A percentile compares a stretch with the other conserved stretches of the same genome.
Evolutionary conservation across 2,329 filamentous ascomycete species (phyloP).

Genomic region (Colletotrichum destructivum): DNA sequence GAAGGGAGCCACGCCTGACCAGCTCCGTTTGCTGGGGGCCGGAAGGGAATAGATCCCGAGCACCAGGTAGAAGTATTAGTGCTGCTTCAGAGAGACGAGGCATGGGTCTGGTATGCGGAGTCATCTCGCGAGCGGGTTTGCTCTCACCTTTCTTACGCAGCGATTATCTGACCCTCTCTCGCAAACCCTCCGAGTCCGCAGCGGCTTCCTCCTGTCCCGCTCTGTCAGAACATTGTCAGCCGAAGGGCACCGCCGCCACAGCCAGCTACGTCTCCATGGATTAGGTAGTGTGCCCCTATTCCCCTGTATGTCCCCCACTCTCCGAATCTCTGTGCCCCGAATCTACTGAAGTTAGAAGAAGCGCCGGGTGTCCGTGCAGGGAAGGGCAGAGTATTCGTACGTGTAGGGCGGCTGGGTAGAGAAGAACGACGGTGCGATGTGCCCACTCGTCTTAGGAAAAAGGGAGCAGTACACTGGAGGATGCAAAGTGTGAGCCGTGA

Average conservation of each 20-base stretch:
- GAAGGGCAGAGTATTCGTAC: neutral
- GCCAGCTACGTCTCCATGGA: constrained; percentile 32
- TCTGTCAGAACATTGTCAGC: constrained; percentile 24
- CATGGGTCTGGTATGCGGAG: neutral
- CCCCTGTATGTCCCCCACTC: constrained; percentile 37
- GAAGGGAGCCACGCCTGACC: neutral
- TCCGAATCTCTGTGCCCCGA: constrained; percentile 32
- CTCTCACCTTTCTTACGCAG: neutral
- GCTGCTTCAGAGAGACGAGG: neutral
- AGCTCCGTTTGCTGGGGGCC: constrained; percentile 3
- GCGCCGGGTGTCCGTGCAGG: constrained; percentile 30
- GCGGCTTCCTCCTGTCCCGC: neutral
- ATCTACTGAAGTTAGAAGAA: constrained; percentile 30
- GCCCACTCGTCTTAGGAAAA: neutral
- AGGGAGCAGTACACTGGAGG: neutral
- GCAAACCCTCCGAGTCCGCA: neutral
- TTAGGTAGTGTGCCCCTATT: constrained; percentile 4
- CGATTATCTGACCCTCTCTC: constrained; percentile 15
- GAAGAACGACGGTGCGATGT: neutral
- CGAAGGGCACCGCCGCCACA: neutral
- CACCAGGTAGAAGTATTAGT: neutral
- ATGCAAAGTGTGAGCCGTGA: constrained; percentile 7
- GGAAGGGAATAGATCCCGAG: constrained; percentile 25
- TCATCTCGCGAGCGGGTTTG: neutral
- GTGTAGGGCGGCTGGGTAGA: neutral